A percentile compares a stretch with the other conserved stretches of the same genome.
These are phyloP conservation scores for Glonium stellatum DNA, from an alignment of 495 filamentous ascomycete species.

Conservation along the genomic window DNA sequence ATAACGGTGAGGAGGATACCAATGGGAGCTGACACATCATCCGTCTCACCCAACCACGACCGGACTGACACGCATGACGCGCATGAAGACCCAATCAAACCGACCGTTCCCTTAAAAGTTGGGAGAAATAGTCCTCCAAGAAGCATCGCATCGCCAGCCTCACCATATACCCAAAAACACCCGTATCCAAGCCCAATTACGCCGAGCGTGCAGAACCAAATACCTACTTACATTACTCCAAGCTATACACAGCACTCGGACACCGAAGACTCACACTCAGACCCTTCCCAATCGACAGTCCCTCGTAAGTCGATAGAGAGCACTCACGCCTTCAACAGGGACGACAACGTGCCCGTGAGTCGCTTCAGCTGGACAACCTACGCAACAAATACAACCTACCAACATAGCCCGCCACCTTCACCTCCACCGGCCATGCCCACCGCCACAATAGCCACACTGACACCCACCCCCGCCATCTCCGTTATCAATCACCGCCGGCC, in stretches of 20 bases:
- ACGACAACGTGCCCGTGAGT: constrained; percentile 46
- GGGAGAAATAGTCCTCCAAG: constrained; percentile 33
- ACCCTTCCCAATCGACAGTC: constrained; percentile 12
- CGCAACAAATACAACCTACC: constrained; percentile 47
- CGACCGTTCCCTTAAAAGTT: constrained; percentile 35
- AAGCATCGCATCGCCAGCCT: constrained; percentile 27
- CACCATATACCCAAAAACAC: constrained; percentile 16
- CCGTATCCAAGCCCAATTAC: constrained; percentile 20
- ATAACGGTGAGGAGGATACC: constrained; percentile 11
- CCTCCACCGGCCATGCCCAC: constrained; percentile 36
- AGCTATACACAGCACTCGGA: not conserved
- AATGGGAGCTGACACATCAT: constrained; percentile 17
- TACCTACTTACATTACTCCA: not conserved
- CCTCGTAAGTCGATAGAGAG: constrained; percentile 20
- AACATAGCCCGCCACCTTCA: constrained; percentile 43
- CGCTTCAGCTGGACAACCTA: constrained; percentile 72
- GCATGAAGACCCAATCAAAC: constrained; percentile 35
- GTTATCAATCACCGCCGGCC: constrained; percentile 27
- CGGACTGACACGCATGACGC: constrained; percentile 6
- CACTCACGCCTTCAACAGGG: constrained; percentile 15
- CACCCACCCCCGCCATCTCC: constrained; percentile 7
- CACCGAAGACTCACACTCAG: not conserved
- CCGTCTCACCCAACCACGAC: constrained; percentile 22
- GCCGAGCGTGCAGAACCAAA: constrained; percentile 1
- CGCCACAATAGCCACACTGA: constrained; percentile 15